Evolutionary conservation across 345 rosid genomes (phyloP), one percentile per base, ranked within the genome.

Genomic region (Raphanus sativus): DNA sequence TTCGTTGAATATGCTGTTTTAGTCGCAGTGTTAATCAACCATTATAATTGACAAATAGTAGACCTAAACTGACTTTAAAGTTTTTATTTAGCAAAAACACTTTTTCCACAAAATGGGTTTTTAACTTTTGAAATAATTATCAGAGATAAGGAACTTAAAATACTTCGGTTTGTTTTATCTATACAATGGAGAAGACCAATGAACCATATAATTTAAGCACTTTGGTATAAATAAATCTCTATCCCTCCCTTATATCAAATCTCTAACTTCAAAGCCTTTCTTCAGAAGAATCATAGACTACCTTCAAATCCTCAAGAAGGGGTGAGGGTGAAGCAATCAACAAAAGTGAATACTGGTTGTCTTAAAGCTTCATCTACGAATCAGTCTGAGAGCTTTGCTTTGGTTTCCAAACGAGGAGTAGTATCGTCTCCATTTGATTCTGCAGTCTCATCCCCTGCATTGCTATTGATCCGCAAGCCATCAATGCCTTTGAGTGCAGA

Each of bases 401-500:
- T 79, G 34, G 50, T 24, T 62, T 68, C 74, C 38, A 17, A 60
- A 17, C 2, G 54, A 63, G 21, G 15, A 50, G 62, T 63, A 32
- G 48, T 50, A n/a, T 67, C 12, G 59, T 73, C 82, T 73, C 50
- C 78, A 68, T 79, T 79, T 36, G 70, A 62, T 29, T 26, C 36
- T 73, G 55, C 65, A 60, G 65, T 67, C 48, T 68, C 81, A 68
- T 38, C 75, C 12, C 73, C 71, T 71, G 61, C 81, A 29, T n/a
- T 73, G 54, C 60, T 77, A 59, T 86, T 91, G 54, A 91, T 85
- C 73, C 79, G 82, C 81, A 91, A 85, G 71, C 86, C 65, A 82
- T 87, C 90, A 0, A 91, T 82, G 77, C 89, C 94, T 80, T 80
- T 89, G 1, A 91, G 85, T 66, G 92, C 77, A 4, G 86, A 65